Evolutionary conservation across 2,329 filamentous ascomycete genomes (phyloP), one percentile per base, ranked within the genome.

Genomic region (Fusarium concolor): DNA sequence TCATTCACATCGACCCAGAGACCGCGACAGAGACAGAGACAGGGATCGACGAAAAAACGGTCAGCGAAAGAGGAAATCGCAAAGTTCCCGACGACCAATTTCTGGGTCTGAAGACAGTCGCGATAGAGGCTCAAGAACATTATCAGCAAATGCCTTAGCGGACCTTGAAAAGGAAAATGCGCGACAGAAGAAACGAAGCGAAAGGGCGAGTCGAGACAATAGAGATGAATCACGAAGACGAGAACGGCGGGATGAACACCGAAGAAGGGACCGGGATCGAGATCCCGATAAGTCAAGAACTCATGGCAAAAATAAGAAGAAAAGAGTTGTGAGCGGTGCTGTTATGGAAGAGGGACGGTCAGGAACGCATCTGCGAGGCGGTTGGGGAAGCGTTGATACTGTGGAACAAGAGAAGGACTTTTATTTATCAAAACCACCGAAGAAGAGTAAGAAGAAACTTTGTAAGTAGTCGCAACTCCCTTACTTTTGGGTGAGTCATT

Each of bases 261-360:
- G 64, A 54, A 65, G 56, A 38, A 62, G 62, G 28, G 70, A 73
- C 18, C 65, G 71, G 45, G 58, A 72, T 20, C 65, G 72, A 41
- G 61, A 74, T 42, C 67, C 65, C 8, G 72, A 69, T 29, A 70
- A 55, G 47, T 76, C 79, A 12, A 76, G 79, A 39, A 81, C 71
- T 65, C 77, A 76, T 15, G 75, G 74, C 52, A 79, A 79, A 49
- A 77, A 77, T 41, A 85, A 84, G 67, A 87, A 88, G 74, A 84
- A 84, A 57, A 82, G 91, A 63, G 83, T 92, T n/a, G 89, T 91
- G 20, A 93, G 90, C 65, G 90, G 90, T 20, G 89, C 89, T 0
- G 79, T 90, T 18, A 80, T 91, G 70, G 91, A 93, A 73, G 90
- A 93, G 76, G 90, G 90, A 1, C 78, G 81, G n/a, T 78, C 78